A percentile compares a stretch with the other conserved stretches of the same genome.
Evolutionary conservation across 1,139 yeast genomes (phyloP).

Genomic region (Protomyces lactucae-debilis): DNA sequence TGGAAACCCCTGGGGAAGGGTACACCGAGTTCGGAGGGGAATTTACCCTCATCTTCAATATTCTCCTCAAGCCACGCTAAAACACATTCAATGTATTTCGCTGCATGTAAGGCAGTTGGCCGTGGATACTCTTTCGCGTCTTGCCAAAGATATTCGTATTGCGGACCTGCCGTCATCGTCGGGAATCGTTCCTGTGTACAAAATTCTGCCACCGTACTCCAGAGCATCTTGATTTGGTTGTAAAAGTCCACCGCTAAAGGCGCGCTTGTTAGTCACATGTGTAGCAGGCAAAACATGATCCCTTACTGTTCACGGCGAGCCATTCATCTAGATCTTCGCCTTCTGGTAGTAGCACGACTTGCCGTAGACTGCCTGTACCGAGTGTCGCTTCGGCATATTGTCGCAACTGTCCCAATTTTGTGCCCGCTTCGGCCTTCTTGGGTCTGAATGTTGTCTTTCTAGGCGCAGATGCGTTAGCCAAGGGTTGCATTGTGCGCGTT

Average conservation of each 20-base stretch:
- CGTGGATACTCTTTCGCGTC: slow-evolving; percentile 50
- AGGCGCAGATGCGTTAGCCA: not conserved
- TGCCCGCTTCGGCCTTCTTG: slow-evolving; percentile 19
- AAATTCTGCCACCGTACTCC: slow-evolving; percentile 92
- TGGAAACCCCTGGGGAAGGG: slow-evolving; percentile 56
- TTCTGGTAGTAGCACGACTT: slow-evolving; percentile 88
- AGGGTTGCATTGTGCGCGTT: not conserved
- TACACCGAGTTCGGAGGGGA: slow-evolving; percentile 81
- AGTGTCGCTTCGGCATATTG: slow-evolving; percentile 76
- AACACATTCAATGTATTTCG: slow-evolving; percentile 84
- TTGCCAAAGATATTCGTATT: slow-evolving; percentile 83
- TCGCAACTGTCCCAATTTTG: slow-evolving; percentile 22
- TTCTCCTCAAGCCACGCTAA: slow-evolving; percentile 93
- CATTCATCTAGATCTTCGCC: slow-evolving; percentile 93
- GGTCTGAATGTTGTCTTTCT: slow-evolving; percentile 26
- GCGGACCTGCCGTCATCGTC: slow-evolving; percentile 51
- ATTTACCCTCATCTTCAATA: slow-evolving; percentile 80
- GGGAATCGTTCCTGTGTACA: slow-evolving; percentile 93
- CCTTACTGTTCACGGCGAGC: slow-evolving; percentile 73
- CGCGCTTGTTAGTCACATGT: not conserved
- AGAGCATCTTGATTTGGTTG: slow-evolving; percentile 93
- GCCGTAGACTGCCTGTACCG: slow-evolving; percentile 81
- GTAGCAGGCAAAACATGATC: not conserved
- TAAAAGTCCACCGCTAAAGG: slow-evolving; percentile 55
- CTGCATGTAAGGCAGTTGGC: slow-evolving; percentile 80